phyloP scores from a whole-genome alignment of 768 basidiomycete species.

The Dacryopinax primogenitus region DNA sequence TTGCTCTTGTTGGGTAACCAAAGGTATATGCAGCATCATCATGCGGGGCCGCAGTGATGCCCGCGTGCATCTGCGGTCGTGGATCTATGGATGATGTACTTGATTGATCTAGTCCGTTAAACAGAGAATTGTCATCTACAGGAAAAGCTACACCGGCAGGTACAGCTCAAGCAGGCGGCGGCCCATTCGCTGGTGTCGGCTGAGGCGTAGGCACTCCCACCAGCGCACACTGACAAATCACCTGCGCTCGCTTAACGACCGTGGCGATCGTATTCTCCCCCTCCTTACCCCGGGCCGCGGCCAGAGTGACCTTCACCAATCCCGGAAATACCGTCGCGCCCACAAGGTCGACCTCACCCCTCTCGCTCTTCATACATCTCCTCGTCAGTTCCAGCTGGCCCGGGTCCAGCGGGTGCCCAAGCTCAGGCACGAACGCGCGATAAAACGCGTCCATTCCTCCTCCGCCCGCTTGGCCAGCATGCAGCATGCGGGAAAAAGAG shows the following conservation, averaged over 20 bases:
- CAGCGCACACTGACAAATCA: conserved; percentile 74
- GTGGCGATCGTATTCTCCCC: conserved; percentile 41
- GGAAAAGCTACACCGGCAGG: neutral
- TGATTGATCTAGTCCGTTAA: too few species aligned
- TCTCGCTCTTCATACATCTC: conserved; percentile 63
- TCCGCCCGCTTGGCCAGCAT: conserved; percentile 45
- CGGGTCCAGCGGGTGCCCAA: conserved; percentile 60
- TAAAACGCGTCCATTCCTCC: conserved; percentile 60
- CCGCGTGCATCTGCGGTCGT: too few species aligned
- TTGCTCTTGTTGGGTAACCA: neutral
- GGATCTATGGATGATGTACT: neutral
- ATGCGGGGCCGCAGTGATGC: neutral
- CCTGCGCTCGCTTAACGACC: conserved; percentile 72
- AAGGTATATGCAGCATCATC: neutral
- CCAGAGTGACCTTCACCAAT: conserved; percentile 61
- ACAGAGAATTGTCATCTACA: too few species aligned
- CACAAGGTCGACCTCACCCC: conserved; percentile 58
- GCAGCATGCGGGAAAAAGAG: conserved; percentile 74
- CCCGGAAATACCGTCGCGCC: conserved; percentile 82
- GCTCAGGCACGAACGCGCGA: conserved; percentile 72
- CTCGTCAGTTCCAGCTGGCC: conserved; percentile 75
- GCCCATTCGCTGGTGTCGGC: neutral
- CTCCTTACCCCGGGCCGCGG: conserved; percentile 26
- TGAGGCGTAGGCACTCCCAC: neutral
- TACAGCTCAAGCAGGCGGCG: neutral